A percentile compares a stretch with the other conserved stretches of the same genome.
These are phyloP conservation scores for Fusarium cicatricum DNA, from an alignment of 2,329 filamentous ascomycete species.

Conservation along the genomic window DNA sequence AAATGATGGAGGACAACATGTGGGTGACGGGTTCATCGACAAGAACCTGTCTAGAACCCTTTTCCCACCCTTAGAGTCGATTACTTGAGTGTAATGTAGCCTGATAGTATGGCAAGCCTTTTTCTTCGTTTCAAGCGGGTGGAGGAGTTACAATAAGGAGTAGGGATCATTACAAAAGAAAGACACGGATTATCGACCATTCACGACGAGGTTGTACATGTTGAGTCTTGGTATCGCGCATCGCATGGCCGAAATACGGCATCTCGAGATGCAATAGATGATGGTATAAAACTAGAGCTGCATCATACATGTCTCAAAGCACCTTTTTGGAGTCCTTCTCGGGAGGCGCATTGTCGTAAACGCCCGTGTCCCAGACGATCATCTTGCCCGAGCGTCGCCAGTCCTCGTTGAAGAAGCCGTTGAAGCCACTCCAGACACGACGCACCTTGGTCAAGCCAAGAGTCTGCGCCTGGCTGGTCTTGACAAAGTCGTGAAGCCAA, in stretches of 20 bases:
- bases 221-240: neutral
- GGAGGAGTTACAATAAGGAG: slow-evolving; percentile 34
- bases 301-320: neutral
- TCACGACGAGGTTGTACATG: neutral
- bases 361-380: slow-evolving; percentile 66
- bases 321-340: neutral
- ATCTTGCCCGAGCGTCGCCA: slow-evolving; percentile 63
- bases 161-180: slow-evolving; percentile 34
- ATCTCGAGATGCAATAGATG: slow-evolving; percentile 1
- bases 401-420: slow-evolving; percentile 71
- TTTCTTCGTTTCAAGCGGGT: slow-evolving; percentile 33
- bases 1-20: slow-evolving; percentile 23
- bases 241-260: neutral
- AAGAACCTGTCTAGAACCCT: slow-evolving; percentile 5
- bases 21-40: slow-evolving; percentile 19
- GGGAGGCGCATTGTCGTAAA: slow-evolving; percentile 37
- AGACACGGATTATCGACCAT: slow-evolving; percentile 13
- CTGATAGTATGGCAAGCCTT: slow-evolving; percentile 24
- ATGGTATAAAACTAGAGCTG: neutral
- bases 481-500: slow-evolving; percentile 56
- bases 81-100: slow-evolving; percentile 40
- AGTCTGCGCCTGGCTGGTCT: slow-evolving; percentile 48
- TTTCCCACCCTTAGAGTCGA: slow-evolving; percentile 30
- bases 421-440: slow-evolving; percentile 65
- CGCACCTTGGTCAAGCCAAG: slow-evolving; percentile 52